Percentiles rank a stretch among this genome's conserved stretches.
Evolutionary conservation across 2,329 filamentous ascomycete genomes (phyloP).

Genomic region (Xylaria sp.): DNA sequence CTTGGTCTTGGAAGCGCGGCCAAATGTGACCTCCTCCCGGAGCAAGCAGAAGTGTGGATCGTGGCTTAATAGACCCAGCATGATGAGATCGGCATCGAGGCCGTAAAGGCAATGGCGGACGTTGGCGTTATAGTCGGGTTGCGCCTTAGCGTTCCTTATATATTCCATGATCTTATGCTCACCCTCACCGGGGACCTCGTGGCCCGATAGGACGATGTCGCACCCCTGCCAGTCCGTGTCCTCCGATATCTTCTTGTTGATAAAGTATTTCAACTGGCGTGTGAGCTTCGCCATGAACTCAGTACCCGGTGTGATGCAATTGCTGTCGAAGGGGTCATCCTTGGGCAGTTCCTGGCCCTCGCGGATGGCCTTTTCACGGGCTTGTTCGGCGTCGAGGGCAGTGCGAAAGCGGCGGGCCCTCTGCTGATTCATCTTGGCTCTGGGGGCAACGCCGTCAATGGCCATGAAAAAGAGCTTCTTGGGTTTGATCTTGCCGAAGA

Average conservation of each 20-base stretch:
- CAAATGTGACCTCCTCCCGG: conserved; percentile 97
- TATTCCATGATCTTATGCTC: conserved; percentile 99
- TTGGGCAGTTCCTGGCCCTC: conserved; percentile 94
- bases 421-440: conserved; percentile 99
- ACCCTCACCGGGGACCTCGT: conserved; percentile 97
- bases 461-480: conserved; percentile 99
- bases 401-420: conserved; percentile 94
- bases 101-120: conserved; percentile 97
- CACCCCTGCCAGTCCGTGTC: conserved; percentile 98
- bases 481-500: conserved; percentile 98
- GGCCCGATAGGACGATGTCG: conserved; percentile 94
- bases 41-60: conserved; percentile 98
- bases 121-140: conserved; percentile 91
- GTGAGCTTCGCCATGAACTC: conserved; percentile 98
- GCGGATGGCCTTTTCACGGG: conserved; percentile 88
- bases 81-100: conserved; percentile 96
- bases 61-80: conserved; percentile 96
- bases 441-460: conserved; percentile 95
- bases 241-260: conserved; percentile 98
- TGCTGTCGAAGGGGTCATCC: conserved; percentile 97
- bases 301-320: conserved; percentile 97
- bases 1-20: conserved; percentile 85
- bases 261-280: conserved; percentile 94
- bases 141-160: conserved; percentile 95
- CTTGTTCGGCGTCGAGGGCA: conserved; percentile 87